A percentile compares a stretch with the other conserved stretches of the same genome.
Conservation (phyloP, 345 rosid species). For the Turnera subulata region DNA sequence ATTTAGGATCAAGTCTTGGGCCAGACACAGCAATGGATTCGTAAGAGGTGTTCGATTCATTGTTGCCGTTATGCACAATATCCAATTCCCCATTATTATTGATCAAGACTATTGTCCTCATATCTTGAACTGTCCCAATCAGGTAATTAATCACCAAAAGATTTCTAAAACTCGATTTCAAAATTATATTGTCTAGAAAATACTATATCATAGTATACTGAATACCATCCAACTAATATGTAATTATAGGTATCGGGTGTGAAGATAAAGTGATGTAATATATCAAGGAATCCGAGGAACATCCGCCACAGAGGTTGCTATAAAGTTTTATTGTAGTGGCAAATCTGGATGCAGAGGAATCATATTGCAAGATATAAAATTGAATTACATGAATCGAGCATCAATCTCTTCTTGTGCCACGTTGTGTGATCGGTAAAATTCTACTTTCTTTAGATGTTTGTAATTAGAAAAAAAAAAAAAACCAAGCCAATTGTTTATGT, state of each 20-base stretch:
- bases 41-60: slow-evolving; percentile 4
- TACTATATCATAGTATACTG: no score
- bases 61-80: slow-evolving; percentile 7
- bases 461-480: no score
- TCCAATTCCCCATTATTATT: slow-evolving; percentile 5
- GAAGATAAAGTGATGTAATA: not conserved
- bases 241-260: not conserved
- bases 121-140: not conserved
- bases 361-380: not conserved
- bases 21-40: slow-evolving; percentile 1
- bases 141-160: slow-evolving; percentile 5
- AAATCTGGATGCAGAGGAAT: slow-evolving; percentile 30
- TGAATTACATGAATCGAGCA: slow-evolving; percentile 19
- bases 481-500: no score
- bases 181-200: no score
- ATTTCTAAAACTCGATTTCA: no score
- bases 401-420: slow-evolving; percentile 31
- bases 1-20: slow-evolving; percentile 14
- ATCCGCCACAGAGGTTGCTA: slow-evolving; percentile 31
- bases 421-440: slow-evolving; percentile 18
- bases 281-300: slow-evolving; percentile 11
- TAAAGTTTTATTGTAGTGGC: slow-evolving; percentile 38
- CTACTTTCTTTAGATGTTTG: no score
- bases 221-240: no score
- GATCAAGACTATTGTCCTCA: slow-evolving; percentile 16